Percentiles rank a stretch among this genome's conserved stretches.
These are phyloP conservation scores for Penicillium hesseltinei DNA, from an alignment of 2,329 filamentous ascomycete species.

Conservation along the genomic window DNA sequence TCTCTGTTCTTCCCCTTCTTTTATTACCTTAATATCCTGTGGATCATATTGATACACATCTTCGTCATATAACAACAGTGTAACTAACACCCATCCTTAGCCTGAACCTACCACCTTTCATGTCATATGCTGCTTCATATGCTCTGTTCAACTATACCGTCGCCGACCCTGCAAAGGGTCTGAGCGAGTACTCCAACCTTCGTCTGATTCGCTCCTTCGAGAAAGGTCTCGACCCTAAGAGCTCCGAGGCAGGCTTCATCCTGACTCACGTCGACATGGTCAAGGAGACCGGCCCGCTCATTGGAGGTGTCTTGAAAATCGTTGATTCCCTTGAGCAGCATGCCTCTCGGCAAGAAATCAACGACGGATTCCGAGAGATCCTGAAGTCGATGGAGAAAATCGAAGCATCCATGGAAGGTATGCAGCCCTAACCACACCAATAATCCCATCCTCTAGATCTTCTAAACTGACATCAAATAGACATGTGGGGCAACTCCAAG, in stretches of 20 bases:
- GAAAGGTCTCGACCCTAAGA: slow-evolving; percentile 77
- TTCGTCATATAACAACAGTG: not conserved
- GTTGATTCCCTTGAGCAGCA: slow-evolving; percentile 57
- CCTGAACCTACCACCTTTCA: slow-evolving; percentile 81
- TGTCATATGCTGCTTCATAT: slow-evolving; percentile 73
- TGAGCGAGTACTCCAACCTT: slow-evolving; percentile 61
- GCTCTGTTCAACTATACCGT: slow-evolving; percentile 63
- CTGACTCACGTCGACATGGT: slow-evolving; percentile 96
- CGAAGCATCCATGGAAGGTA: slow-evolving; percentile 75
- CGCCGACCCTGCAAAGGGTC: slow-evolving; percentile 54
- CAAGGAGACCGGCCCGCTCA: slow-evolving; percentile 73
- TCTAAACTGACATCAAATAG: slow-evolving; percentile 33
- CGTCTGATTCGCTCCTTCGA: slow-evolving; percentile 90
- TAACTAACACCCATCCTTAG: slow-evolving; percentile 39
- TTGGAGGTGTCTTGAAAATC: slow-evolving; percentile 68
- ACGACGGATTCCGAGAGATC: slow-evolving; percentile 62
- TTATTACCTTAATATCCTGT: not conserved
- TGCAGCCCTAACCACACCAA: slow-evolving; percentile 16
- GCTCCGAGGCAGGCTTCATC: slow-evolving; percentile 94
- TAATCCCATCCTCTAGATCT: not conserved
- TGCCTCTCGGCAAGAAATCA: slow-evolving; percentile 58
- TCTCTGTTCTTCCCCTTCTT: slow-evolving; percentile 2
- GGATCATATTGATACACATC: not conserved
- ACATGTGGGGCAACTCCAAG: slow-evolving; percentile 87
- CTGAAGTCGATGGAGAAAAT: slow-evolving; percentile 66